Evolutionary conservation across 352 stramenopile species (phyloP), one percentile per base, ranked within the genome.

Genomic region (Phytophthora brassicae): DNA sequence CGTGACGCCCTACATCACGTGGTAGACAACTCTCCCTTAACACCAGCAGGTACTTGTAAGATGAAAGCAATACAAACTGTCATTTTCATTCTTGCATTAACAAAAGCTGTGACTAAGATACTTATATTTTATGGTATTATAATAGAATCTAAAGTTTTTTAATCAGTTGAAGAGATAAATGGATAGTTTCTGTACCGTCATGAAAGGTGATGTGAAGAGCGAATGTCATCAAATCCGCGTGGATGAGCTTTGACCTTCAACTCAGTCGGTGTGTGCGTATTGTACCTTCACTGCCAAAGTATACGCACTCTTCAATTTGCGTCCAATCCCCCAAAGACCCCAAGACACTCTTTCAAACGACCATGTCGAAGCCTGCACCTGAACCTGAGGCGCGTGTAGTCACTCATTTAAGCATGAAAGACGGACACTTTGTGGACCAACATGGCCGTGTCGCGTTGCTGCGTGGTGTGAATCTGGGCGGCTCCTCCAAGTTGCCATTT

Each of bases 401-500:
- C 58, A 73, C 65, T 4, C 57, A 62, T 4, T 58, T 89, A 14
- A 65, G 63, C 24, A 77, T 91, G 24, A 79, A 77, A 38, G 60
- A 78, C 49, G 64, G 68, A 2, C 58, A 79, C 42, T 89, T 90
- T 55, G 58, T 76, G 29, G 83, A 89, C 62, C 54, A 71, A n/a
- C 52, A 79, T 36, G 70, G 59, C n/a, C 63, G 81, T 35, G 69
- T 82, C 22, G 24, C 75, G 13, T 68, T 90, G 2, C 64, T 90
- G 31, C 74, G 68, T 2, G 81, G 83, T 28, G 76, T 91, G 13
- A 92, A 92, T 57, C 66, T 92, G 9, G 74, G 72, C 33, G 79
- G 83, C 7, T 86, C 79, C 4, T 88, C 78, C 39, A 92, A 92
- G 70, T 61, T 90, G 14, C 83, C 83, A 4, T 44, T 63, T 22